Evolutionary conservation across 768 basidiomycete species (phyloP).

Genomic region (Gyrodon lividus): DNA sequence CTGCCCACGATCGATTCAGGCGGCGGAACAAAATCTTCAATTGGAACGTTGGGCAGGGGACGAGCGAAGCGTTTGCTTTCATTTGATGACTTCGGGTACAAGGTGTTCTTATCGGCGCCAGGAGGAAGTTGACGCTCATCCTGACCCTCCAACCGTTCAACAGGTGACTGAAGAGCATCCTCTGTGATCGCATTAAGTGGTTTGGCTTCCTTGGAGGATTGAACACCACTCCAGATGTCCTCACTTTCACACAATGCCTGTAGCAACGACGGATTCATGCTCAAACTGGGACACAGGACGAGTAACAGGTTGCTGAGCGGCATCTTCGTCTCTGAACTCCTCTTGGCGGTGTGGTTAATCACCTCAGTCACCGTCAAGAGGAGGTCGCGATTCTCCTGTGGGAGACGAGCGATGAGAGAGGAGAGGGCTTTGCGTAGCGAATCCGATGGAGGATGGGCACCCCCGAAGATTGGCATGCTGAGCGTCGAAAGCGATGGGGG

Average conservation of each 20-base stretch:
- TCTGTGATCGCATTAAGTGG: slow-evolving; percentile 5
- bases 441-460: slow-evolving; percentile 60
- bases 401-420: slow-evolving; percentile 65
- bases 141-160: neutral
- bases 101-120: neutral
- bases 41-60: slow-evolving; percentile 29
- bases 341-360: slow-evolving; percentile 69
- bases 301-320: slow-evolving; percentile 84
- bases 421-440: slow-evolving; percentile 57
- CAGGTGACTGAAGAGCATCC: neutral
- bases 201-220: slow-evolving; percentile 4
- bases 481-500: slow-evolving; percentile 80
- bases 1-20: neutral
- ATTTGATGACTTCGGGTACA: slow-evolving; percentile 1
- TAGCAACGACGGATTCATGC: slow-evolving; percentile 72
- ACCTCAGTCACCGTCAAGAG: slow-evolving; percentile 78
- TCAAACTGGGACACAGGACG: slow-evolving; percentile 85
- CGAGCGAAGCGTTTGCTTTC: slow-evolving; percentile 19
- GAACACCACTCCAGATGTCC: slow-evolving; percentile 55
- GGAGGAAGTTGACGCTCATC: neutral
- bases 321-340: slow-evolving; percentile 83
- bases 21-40: neutral
- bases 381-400: slow-evolving; percentile 81
- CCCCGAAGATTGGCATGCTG: slow-evolving; percentile 65
- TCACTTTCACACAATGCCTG: slow-evolving; percentile 71